Evolutionary conservation across 2,329 filamentous ascomycete genomes (phyloP).

Genomic region (Venturia aucupariae): DNA sequence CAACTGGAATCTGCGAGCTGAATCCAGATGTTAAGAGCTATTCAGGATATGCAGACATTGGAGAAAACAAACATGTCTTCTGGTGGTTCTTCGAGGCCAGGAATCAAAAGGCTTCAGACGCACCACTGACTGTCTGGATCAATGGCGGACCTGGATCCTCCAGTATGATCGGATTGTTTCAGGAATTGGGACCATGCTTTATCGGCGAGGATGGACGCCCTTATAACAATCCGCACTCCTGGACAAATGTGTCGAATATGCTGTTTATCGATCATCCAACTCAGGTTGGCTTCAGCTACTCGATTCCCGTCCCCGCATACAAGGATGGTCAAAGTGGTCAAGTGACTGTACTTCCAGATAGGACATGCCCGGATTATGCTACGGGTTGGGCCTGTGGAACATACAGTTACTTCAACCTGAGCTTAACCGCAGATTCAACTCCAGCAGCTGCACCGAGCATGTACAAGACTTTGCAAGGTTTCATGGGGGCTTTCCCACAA

Average conservation of each 20-base stretch:
- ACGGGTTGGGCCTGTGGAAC: conserved; percentile 41
- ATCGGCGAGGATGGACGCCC: conserved; percentile 38
- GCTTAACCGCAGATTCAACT: conserved; percentile 45
- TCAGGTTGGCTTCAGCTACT: conserved; percentile 51
- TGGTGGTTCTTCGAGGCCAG: conserved; percentile 50
- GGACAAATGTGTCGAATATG: conserved; percentile 56
- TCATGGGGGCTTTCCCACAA: conserved; percentile 50
- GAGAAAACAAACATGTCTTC: conserved; percentile 43
- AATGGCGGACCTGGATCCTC: conserved; percentile 49
- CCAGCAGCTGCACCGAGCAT: conserved; percentile 47
- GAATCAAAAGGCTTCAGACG: conserved; percentile 38
- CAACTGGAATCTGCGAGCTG: conserved; percentile 46
- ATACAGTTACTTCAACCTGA: conserved; percentile 43
- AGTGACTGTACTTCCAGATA: conserved; percentile 38
- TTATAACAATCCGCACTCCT: conserved; percentile 53
- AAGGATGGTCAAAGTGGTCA: conserved; percentile 22
- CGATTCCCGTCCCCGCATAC: conserved; percentile 34
- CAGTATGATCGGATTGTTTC: conserved; percentile 48
- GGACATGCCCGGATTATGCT: conserved; percentile 43
- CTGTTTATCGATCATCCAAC: conserved; percentile 48
- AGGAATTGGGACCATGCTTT: conserved; percentile 45
- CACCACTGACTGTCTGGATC: conserved; percentile 53
- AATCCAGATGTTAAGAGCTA: conserved; percentile 48
- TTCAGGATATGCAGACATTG: conserved; percentile 46
- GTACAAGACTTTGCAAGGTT: conserved; percentile 53